These are phyloP conservation scores for Microthyrium microscopicum DNA, from an alignment of 2,329 filamentous ascomycete genomes.

Conservation along the genomic window DNA sequence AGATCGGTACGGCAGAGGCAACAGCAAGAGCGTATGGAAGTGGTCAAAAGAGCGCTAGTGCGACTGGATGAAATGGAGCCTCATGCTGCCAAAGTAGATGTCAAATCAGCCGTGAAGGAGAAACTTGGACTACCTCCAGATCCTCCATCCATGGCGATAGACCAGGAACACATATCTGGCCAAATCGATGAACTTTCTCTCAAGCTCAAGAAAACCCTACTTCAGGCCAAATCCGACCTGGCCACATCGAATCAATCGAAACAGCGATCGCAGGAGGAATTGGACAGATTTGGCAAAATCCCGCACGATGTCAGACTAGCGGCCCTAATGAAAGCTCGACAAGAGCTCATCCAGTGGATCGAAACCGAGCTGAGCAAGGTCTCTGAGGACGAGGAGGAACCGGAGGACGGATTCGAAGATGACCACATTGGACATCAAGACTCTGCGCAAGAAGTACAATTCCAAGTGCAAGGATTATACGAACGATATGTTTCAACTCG, in stretches of 20 bases:
- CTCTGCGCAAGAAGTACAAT: conserved; percentile 11
- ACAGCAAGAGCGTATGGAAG: conserved; percentile 27
- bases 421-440: no score
- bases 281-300: conserved; percentile 15
- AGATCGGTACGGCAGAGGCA: conserved; percentile 26
- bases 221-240: conserved; percentile 18
- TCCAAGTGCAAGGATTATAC: conserved; percentile 16
- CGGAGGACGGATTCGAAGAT: no score
- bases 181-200: conserved; percentile 16
- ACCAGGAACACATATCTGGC: conserved; percentile 10
- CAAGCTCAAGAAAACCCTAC: conserved; percentile 22
- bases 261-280: conserved; percentile 10
- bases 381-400: conserved; percentile 18
- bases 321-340: conserved; percentile 28
- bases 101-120: conserved; percentile 14
- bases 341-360: conserved; percentile 34
- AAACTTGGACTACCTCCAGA: conserved; percentile 20
- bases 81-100: conserved; percentile 14
- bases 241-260: conserved; percentile 16
- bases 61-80: conserved; percentile 20
- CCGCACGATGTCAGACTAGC: no score
- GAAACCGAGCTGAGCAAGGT: conserved; percentile 30
- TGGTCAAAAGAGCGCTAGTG: conserved; percentile 29
- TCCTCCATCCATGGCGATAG: conserved; percentile 16
- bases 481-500: conserved; percentile 15